Percentiles rank a stretch among this genome's conserved stretches.
These are phyloP conservation scores for Gossypium turneri DNA, from an alignment of 345 rosid genomes.

Conservation along the genomic window DNA sequence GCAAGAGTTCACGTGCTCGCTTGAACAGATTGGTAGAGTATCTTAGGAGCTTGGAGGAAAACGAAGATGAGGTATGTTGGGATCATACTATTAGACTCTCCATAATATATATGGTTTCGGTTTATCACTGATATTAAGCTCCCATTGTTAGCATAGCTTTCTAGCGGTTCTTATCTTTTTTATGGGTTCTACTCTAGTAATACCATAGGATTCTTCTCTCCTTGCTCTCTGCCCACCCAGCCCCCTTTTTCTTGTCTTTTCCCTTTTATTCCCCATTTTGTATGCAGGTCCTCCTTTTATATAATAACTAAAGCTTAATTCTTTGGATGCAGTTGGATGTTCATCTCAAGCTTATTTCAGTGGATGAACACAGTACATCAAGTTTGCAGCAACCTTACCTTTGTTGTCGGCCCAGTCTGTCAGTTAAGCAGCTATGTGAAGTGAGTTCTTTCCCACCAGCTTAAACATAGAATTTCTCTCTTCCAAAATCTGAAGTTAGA, in stretches of 20 bases:
- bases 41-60: constrained; percentile 60
- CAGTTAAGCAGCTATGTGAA: constrained; percentile 70
- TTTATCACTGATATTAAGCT: constrained; percentile 15
- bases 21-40: constrained; percentile 64
- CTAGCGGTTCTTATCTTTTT: constrained; percentile 9
- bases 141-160: neutral
- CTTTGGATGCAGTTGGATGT: constrained; percentile 53
- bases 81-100: constrained; percentile 12
- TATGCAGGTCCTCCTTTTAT: neutral
- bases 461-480: neutral
- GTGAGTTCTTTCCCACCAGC: constrained; percentile 43
- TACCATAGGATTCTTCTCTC: neutral
- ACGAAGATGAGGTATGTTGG: constrained; percentile 54
- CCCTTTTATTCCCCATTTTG: neutral
- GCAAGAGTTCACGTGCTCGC: constrained; percentile 60
- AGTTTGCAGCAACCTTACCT: constrained; percentile 75
- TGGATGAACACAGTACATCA: constrained; percentile 49
- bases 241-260: neutral
- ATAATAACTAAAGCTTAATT: constrained; percentile 4
- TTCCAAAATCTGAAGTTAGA: neutral
- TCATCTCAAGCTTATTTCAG: constrained; percentile 71
- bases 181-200: neutral
- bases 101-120: constrained; percentile 4
- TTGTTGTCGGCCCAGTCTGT: constrained; percentile 63
- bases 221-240: neutral